Evolutionary conservation across 176 grass and related monocot species (phyloP).

Genomic region (Tillandsia leiboldiana): DNA sequence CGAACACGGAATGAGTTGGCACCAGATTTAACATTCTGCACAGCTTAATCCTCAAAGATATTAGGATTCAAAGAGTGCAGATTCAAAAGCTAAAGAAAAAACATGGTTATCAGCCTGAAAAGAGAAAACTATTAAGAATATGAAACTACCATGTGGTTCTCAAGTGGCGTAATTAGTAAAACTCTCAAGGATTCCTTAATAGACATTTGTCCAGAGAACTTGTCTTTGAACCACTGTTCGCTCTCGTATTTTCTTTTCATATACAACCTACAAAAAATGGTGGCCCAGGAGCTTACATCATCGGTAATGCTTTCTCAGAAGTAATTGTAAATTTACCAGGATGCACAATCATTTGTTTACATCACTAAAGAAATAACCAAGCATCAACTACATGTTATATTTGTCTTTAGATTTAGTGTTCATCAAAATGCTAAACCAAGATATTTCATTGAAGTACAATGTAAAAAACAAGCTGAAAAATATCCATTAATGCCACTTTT

Average conservation of each 20-base stretch:
- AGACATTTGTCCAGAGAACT: slow-evolving; percentile 40
- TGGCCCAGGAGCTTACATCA: not conserved
- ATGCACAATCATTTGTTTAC: not conserved
- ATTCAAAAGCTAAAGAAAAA: slow-evolving; percentile 10
- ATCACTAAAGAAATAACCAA: not conserved
- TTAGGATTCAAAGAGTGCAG: slow-evolving; percentile 12
- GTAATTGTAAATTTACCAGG: not conserved
- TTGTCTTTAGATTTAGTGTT: too few relatives aligned
- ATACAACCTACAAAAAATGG: slow-evolving; percentile 44
- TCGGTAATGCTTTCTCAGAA: slow-evolving; percentile 5
- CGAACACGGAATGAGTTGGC: slow-evolving; percentile 58
- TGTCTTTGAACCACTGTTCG: slow-evolving; percentile 58
- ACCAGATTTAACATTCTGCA: slow-evolving; percentile 62
- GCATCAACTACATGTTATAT: too few relatives aligned
- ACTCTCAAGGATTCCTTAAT: slow-evolving; percentile 71
- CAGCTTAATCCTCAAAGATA: slow-evolving; percentile 1
- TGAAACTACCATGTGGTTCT: slow-evolving; percentile 53
- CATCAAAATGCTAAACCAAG: too few relatives aligned
- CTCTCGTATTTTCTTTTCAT: slow-evolving; percentile 62
- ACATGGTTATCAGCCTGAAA: slow-evolving; percentile 4
- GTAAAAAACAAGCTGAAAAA: too few relatives aligned
- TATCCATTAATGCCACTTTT: too few relatives aligned
- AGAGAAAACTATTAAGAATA: slow-evolving; percentile 1
- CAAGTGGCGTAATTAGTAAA: slow-evolving; percentile 42
- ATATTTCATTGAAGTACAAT: too few relatives aligned